Evolutionary conservation across 345 rosid species (phyloP), one percentile per base, ranked within the genome.

Genomic region (Carallia pectinifolia): DNA sequence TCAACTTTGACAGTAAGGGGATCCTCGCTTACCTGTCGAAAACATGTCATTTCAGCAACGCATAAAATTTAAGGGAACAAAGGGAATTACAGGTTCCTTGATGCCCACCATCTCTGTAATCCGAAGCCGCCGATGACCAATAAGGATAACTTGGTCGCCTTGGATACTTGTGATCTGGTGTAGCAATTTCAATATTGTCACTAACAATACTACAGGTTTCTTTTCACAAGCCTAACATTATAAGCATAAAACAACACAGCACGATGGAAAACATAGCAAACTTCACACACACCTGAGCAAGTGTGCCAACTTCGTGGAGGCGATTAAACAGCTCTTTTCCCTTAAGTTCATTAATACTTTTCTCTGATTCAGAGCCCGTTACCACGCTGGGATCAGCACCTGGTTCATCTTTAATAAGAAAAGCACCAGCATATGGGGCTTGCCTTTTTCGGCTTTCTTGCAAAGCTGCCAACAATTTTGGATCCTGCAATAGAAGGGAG

Each of bases 361-460:
- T 95, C 55, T 92, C 98, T 37, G 85, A 47, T 60, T 92, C 97
- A 60, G 90, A 71, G 68, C 81, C 81, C 58, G 93, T 77, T 77
- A 84, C 85, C 62, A 76, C 58, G 66, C 78, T 82, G 70, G 96
- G 77, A 83, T 92, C 98, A 74, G 84, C 69, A 60, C 82, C 91
- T 7, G 88, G 81, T 67, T 88, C 96, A 81, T 95, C 98, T 85
- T 95, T 92, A 48, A 95, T 75, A 82, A 95, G 98, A 84, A 95
- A 92, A 31, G 99, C 96, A 61, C 99, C 97, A 23, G 94, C 93
- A 83, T 95, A 95, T 7, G 99, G 99, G 67, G 99, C 97, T 81
- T 92, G 98, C 73, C 99, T 79, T 73, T 89, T 95, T 62, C 88
- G 82, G 79, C 80, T 85, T 81, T 95, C 99, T 70, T 92, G 99